Conservation (phyloP, 2,329 filamentous ascomycete species). For the Colletotrichum acutatum region DNA sequence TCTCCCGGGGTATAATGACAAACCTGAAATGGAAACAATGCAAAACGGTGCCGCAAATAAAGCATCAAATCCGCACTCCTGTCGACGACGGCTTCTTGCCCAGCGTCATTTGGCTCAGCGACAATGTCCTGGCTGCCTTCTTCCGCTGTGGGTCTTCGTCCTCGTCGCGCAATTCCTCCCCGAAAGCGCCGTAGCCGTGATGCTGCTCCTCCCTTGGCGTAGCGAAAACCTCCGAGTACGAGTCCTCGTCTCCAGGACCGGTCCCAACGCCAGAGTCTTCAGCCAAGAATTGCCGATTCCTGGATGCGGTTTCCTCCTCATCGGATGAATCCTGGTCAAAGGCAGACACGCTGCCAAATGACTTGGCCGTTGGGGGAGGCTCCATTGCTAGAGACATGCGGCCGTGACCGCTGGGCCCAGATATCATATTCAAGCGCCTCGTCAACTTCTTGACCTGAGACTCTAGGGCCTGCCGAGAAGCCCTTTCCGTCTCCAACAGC, state of each 20-base stretch:
- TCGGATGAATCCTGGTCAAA: constrained; percentile 57
- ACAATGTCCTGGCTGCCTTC: constrained; percentile 72
- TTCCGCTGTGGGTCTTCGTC: constrained; percentile 54
- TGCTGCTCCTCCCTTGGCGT: constrained; percentile 61
- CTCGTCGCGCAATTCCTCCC: constrained; percentile 53
- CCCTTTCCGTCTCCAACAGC: constrained; percentile 67
- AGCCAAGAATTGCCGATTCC: constrained; percentile 27
- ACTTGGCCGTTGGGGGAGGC: constrained; percentile 48
- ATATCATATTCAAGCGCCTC: constrained; percentile 60
- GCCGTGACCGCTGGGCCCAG: constrained; percentile 37
- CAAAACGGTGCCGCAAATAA: constrained; percentile 28
- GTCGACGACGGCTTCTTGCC: constrained; percentile 43
- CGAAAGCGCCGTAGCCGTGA: constrained; percentile 49
- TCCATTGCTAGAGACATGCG: constrained; percentile 40
- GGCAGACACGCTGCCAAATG: constrained; percentile 50
- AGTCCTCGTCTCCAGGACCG: constrained; percentile 51
- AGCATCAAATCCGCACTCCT: constrained; percentile 17
- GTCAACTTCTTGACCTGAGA: constrained; percentile 64
- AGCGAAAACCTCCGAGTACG: constrained; percentile 60
- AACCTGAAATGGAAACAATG: constrained; percentile 29
- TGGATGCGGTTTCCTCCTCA: constrained; percentile 41
- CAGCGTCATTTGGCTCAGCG: constrained; percentile 69
- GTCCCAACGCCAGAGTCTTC: constrained; percentile 51
- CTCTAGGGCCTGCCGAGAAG: constrained; percentile 66
- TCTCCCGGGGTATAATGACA: constrained; percentile 36